Base-by-base conservation (phyloP, 2,329 filamentous ascomycete genomes). In the Cytospora piceae region DNA sequence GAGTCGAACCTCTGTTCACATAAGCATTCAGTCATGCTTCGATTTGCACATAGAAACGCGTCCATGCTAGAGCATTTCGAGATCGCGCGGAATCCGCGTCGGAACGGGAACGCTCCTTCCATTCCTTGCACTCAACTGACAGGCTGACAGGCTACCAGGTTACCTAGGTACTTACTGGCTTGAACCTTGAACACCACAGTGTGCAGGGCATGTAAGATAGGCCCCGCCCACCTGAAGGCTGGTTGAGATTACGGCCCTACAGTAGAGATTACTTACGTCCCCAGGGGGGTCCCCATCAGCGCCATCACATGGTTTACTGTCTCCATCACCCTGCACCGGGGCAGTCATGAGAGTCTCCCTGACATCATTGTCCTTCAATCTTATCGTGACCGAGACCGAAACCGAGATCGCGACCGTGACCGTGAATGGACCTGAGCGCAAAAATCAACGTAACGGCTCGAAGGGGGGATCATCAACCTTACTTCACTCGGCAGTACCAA, bases 171-270 rank as follows among this genome's bases (percentile, higher is more conserved):
- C 22, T 14, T 49, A 49, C 34, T 37, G 11, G 34, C 34, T 37
- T 37, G 34, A 37, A 37, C 34, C 34, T 12, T 37, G 34, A 12
- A 37, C 34, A 37, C 12, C 42, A 46, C 20, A 46, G 17, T n/a
- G 11, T 49, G 46, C n/a, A 49, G 46, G 46, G 46, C n/a, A 49
- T 49, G 3, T 49, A 5, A 20, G 46, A 24, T 6, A 49, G 20
- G 46, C 46, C 46, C 46, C 46, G 46, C 46, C n/a, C 46, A 9
- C 46, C 42, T 49, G 46, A 49, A 49, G 46, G n/a, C n/a, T 49
- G n/a, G n/a, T 24, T 49, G 46, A 49, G 46, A 49, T 49, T 49
- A 49, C 46, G 46, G 46, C 46, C n/a, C 46, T 49, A 49, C n/a
- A 22, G 46, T 49, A 49, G 46, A 49, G 24, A 49, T 49, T 49